phyloP scores from a whole-genome alignment of 2,329 filamentous ascomycete species.

The Fusarium robinianum region DNA sequence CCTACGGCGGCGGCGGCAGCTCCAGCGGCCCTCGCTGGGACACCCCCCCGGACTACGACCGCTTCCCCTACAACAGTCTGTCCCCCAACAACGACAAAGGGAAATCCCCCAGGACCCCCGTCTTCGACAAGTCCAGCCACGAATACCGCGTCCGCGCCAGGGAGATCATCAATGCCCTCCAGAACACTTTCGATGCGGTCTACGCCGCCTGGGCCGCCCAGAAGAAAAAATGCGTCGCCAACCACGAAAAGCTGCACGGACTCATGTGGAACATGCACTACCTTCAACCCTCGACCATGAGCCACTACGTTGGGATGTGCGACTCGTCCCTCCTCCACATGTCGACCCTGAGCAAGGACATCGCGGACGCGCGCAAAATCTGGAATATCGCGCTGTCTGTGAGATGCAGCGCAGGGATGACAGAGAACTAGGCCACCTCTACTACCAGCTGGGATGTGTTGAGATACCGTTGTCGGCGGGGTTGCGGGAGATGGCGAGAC shows the following conservation, averaged over 20 bases:
- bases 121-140: conserved; percentile 11
- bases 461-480: conserved; percentile 8
- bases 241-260: conserved; percentile 3
- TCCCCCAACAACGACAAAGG: too few relatives aligned
- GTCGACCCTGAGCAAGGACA: too few relatives aligned
- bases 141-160: conserved; percentile 15
- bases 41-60: too few relatives aligned
- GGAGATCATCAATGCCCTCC: conserved; percentile 10
- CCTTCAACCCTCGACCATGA: conserved; percentile 7
- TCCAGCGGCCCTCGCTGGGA: too few relatives aligned
- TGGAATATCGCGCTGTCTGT: too few relatives aligned
- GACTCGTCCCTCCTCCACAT: too few relatives aligned
- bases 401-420: too few relatives aligned
- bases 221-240: neutral
- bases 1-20: too few relatives aligned
- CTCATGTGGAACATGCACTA: conserved; percentile 18
- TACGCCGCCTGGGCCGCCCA: conserved; percentile 4
- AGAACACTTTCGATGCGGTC: neutral
- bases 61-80: conserved; percentile 3
- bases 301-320: neutral
- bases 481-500: conserved; percentile 13
- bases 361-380: too few relatives aligned
- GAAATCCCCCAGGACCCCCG: neutral
- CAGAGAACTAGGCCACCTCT: too few relatives aligned
- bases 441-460: too few relatives aligned